Conservation (phyloP, 257 asterid species). For the Plectranthus barbatus region DNA sequence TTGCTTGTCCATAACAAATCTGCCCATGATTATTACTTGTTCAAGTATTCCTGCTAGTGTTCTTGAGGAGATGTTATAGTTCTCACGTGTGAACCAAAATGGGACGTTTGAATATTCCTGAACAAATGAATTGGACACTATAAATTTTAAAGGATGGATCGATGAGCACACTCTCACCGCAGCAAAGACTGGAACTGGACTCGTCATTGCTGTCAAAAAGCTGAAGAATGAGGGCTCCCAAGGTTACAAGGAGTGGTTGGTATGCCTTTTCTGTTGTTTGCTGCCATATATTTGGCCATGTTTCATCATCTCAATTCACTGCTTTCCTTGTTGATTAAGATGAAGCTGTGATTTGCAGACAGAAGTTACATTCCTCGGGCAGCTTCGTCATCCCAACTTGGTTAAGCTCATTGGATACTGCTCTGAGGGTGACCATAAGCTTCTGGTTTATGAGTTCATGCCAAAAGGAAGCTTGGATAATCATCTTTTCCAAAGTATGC, state of each 20-base stretch:
- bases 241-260: slow-evolving; percentile 77
- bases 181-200: slow-evolving; percentile 48
- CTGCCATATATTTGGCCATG: background rate
- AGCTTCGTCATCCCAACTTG: no score
- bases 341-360: slow-evolving; percentile 31
- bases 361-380: slow-evolving; percentile 64
- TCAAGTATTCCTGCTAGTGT: no score
- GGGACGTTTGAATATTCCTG: no score
- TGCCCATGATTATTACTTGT: no score
- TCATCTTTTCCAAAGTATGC: slow-evolving; percentile 55
- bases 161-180: slow-evolving; percentile 31
- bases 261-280: slow-evolving; percentile 8
- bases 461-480: no score
- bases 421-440: no score
- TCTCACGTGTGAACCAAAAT: no score
- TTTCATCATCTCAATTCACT: background rate
- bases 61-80: no score
- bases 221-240: slow-evolving; percentile 55
- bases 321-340: background rate
- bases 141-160: slow-evolving; percentile 7
- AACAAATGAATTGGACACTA: no score
- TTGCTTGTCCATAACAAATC: no score
- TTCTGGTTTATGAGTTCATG: no score
- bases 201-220: slow-evolving; percentile 70
- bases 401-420: no score